These are phyloP conservation scores for Lophium mytilinum DNA, from an alignment of 495 filamentous ascomycete species.

Conservation along the genomic window DNA sequence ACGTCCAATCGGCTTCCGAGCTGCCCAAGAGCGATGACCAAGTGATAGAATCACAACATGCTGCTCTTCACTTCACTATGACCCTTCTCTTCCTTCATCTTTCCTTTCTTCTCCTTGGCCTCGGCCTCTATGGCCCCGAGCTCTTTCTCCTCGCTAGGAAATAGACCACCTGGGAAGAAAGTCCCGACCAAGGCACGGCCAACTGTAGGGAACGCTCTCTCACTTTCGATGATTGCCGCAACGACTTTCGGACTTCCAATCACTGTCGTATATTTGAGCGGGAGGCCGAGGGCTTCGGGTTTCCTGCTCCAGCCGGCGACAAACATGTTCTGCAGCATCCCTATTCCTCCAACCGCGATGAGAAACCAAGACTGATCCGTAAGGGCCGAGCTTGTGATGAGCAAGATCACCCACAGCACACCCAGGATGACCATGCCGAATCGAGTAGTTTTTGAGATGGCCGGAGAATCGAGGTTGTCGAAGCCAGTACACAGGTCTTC, in stretches of 20 bases:
- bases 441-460: slow-evolving; percentile 2
- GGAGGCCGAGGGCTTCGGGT: slow-evolving; percentile 6
- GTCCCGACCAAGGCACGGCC: not conserved
- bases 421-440: slow-evolving; percentile 17
- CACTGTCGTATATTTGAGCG: not conserved
- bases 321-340: slow-evolving; percentile 42
- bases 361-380: slow-evolving; percentile 38
- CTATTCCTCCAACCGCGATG: slow-evolving; percentile 37
- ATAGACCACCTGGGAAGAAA: not conserved
- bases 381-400: slow-evolving; percentile 35
- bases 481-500: slow-evolving; percentile 33
- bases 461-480: not conserved
- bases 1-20: too few species aligned
- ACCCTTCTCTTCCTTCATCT: not conserved
- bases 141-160: not conserved
- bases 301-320: slow-evolving; percentile 30
- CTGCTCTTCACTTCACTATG: not conserved
- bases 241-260: not conserved
- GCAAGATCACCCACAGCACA: slow-evolving; percentile 36
- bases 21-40: too few species aligned
- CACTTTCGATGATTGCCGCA: not conserved
- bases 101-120: not conserved
- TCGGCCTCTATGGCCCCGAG: not conserved
- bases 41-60: not conserved
- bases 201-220: not conserved